Evolutionary conservation across 176 grass and related monocot species (phyloP), one percentile per base, ranked within the genome.

Genomic region (Oryza meyeriana): DNA sequence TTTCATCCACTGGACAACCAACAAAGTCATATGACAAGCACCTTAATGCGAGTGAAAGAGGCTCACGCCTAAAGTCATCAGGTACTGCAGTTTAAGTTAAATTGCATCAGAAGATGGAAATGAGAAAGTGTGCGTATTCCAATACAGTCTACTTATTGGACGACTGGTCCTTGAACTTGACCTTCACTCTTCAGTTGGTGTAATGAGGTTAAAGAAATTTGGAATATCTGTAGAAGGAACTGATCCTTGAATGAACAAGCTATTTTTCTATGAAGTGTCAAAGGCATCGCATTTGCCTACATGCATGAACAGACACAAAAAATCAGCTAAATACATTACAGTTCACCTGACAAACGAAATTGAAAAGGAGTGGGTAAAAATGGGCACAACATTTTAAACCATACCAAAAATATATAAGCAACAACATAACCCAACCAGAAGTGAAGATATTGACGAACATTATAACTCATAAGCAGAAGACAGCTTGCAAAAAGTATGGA

Each of bases 21-120:
- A 96, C 89, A 81, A 99, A 99, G 68, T 99, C 97, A 81, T 90
- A 99, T 78, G 97, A 99, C 85, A 99, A 92, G 83, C 97, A 99
- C 85, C 83, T 93, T 80, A 99, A 85, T 52, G 97, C 77, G 85
- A 99, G 97, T 4, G 94, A 94, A 83, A 99, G 85, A 89, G 91
- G 87, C 69, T 87, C 78, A 85, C 87, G 82, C 69, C 93, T 86
- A 77, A 99, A 76, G 39, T 88, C 85, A 84, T 85, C 83, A 18
- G 91, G 87, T 75, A 94, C 97, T 95, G 89, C 72, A 85, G 30
- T 89, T 87, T 18, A 91, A 78, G 64, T 67, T 72, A 52, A 84
- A 73, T 22, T 48, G 61, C 48, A 39, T 81, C 72, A 75, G 32
- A 74, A 63, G 20, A 77, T 78, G 16, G 80, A 69, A 45, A 74